Base-by-base conservation (phyloP, 179 eudicot genomes). In the Silene coronaria region DNA sequence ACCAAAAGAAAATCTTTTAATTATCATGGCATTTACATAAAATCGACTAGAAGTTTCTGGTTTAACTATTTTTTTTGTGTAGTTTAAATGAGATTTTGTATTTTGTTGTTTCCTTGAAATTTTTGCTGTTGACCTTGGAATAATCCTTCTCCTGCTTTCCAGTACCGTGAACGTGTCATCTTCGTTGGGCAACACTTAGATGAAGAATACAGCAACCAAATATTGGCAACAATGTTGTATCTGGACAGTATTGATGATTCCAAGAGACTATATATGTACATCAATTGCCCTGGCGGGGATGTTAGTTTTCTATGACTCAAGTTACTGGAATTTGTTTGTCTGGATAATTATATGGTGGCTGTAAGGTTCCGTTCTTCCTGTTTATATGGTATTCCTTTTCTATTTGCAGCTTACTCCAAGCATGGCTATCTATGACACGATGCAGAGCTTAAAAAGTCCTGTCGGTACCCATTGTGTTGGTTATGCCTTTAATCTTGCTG, bases 131-230 rank as follows among this genome's bases (percentile, higher is more conserved):
- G 60, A 34, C 21, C 26, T 2, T 59, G 5, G 6, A 51, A 14
- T 51, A 14, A 51, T 46, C 24, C 19, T 51, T 22, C 17, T 70
- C 28, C 21, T 14, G 42, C 23, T 70, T 55, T 80, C 82, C 88
- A 91, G 98, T 87, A 91, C 74, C 93, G 96, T 26, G 96, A 93
- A 63, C 91, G 96, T 72, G 85, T 93, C 72, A 85, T 93, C 78
- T 88, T 86, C 72, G 77, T 91, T 72, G 90, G 91, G 73, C 85
- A 88, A 82, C 76, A 88, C 75, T 87, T 93, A 79, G 88, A 88
- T 80, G 93, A 91, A 83, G 88, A 89, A 67, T 90, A 82, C 77
- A 88, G 96, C 87, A 90, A 93, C 80, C 89, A 87, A 70, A 82
- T 93, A 72, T 84, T 90, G 72, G 91, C 93, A 72, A 90, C 92